These are phyloP conservation scores for Penicillium tannophilum DNA, from an alignment of 495 filamentous ascomycete species.

Conservation along the genomic window DNA sequence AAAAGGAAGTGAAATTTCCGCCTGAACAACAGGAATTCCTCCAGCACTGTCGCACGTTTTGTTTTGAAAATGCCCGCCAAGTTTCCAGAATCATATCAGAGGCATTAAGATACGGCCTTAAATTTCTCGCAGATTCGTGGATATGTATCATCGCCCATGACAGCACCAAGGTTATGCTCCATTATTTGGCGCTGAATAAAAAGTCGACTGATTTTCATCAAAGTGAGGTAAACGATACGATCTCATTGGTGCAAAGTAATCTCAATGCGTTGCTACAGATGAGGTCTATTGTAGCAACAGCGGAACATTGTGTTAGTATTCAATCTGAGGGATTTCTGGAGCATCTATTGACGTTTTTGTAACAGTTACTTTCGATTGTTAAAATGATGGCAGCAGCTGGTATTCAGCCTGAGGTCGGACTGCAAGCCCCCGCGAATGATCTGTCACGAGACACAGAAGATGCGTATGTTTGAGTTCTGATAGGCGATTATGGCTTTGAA, in stretches of 20 bases:
- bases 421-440: background rate
- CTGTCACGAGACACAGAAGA: background rate
- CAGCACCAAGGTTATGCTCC: constrained; percentile 35
- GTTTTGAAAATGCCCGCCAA: constrained; percentile 27
- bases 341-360: background rate
- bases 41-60: constrained; percentile 20
- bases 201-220: background rate
- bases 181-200: constrained; percentile 24
- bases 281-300: constrained; percentile 25
- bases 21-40: constrained; percentile 30
- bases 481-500: background rate
- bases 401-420: constrained; percentile 8
- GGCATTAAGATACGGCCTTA: constrained; percentile 23
- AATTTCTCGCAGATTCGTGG: constrained; percentile 34
- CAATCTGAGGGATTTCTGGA: background rate
- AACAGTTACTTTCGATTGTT: constrained; percentile 19
- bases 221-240: constrained; percentile 11
- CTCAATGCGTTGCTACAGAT: constrained; percentile 22
- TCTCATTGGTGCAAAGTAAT: constrained; percentile 17
- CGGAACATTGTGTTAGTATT: constrained; percentile 23
- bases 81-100: constrained; percentile 32
- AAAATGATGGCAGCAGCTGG: constrained; percentile 25
- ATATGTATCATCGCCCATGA: constrained; percentile 37
- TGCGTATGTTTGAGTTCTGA: constrained; percentile 7
- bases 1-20: constrained; percentile 32